Evolutionary conservation across 2,329 filamentous ascomycete genomes (phyloP), one percentile per base, ranked within the genome.

Genomic region (Zasmidium citrigriseum): DNA sequence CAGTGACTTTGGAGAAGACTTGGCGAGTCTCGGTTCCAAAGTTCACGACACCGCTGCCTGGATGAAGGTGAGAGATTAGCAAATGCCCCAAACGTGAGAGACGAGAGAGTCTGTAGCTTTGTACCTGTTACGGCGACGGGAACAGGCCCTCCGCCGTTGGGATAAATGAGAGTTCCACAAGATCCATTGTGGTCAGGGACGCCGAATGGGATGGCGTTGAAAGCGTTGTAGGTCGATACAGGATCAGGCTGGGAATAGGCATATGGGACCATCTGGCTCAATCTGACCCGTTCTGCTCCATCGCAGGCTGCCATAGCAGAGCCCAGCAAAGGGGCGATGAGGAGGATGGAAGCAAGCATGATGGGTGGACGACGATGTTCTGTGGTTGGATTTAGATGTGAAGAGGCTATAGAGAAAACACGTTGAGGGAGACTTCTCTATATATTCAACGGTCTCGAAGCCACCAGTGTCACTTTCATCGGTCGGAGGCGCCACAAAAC

Each of bases 1-100:
- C 59, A 10, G 61, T 64, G 16, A 64, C 59, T 1, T n/a, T 7
- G 12, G 56, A 64, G 51, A 64, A 64, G 5, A 49, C 56, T 47
- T 64, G 55, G 16, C 61, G 58, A 3, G 59, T 57, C 14, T 41
- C 34, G 18, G 34, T 41, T 10, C 34, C 34, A 11, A 16, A 16
- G 7, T 10, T 11, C 14, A 41, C 34, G 16, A 10, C 14, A n/a
- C n/a, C n/a, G n/a, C n/a, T n/a, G n/a, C n/a, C n/a, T n/a, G n/a
- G n/a, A n/a, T n/a, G n/a, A n/a, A n/a, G n/a, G n/a, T n/a, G n/a
- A n/a, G n/a, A n/a, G n/a, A 41, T 41, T 16, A 41, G 34, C 34
- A 9, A n/a, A 4, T 16, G 14, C 18, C 7, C 34, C 16, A n/a
- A 11, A 16, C 14, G 5, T n/a, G 14, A 4, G 5, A 41, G 34